Base-by-base conservation (phyloP, 345 rosid species). In the Brassica napus region DNA sequence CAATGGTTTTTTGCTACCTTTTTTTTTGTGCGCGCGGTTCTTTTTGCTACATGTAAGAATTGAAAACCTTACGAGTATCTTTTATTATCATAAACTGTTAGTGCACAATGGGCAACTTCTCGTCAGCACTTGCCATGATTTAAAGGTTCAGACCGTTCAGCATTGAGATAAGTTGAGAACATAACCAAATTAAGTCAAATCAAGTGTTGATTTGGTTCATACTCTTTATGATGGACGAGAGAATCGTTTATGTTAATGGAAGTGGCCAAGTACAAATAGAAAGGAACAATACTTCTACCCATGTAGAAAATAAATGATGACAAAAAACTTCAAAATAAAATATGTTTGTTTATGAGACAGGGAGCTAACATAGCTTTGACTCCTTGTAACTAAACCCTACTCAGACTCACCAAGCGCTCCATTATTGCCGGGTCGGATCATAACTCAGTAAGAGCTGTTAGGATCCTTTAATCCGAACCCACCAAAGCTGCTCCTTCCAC, bases 401-500 rank as follows among this genome's bases (percentile, higher is more conserved):
- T 78, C 14, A 24, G 26, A 24, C 26, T 24, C 62, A 73, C 69
- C 28, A 39, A 63, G 62, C 16, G 54, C 30, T 57, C 44, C 63
- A 72, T 79, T 73, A 67, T 61, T 79, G 21, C 72, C 68, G 7
- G 67, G 32, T 69, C 18, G 16, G 63, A 30, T 69, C 79, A 75
- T 52, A 69, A 80, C 72, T 31, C 75, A 79, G 60, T 63, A 69
- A 8, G 81, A 81, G 59, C 84, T 69, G 23, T 71, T 75, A 2
- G 70, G 70, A 66, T 81, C 81, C 4, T 76, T 76, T 49, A 67
- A 81, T n/a, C 84, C 82, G 44, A 78, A 82, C 26, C 83, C 77
- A 39, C 85, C 82, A 1, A 54, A 86, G 52, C 83, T 81, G 24
- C 86, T 66, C 39, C 83, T 80, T 59, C 86, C 85, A 31, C 83